Base-by-base conservation (phyloP, 2,329 filamentous ascomycete genomes). In the Aspergillus sp. region DNA sequence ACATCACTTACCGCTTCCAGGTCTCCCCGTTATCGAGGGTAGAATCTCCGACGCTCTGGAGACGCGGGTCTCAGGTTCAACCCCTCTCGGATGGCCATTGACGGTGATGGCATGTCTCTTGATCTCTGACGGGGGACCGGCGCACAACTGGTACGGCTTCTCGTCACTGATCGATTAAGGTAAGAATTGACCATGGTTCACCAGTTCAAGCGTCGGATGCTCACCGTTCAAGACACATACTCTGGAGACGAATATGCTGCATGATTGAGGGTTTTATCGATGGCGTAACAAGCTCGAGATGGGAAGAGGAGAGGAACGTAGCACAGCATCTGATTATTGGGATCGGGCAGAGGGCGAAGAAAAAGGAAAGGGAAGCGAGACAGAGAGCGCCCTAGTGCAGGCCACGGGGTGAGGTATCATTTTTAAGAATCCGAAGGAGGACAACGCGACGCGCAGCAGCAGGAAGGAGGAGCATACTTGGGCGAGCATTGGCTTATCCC, bases 31-130 rank as follows among this genome's bases (percentile, higher is more conserved):
- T 15, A 48, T 32, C 10, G 45, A 47, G 24, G 45, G 19, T 11
- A 50, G 24, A 15, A 50, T 37, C 15, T 50, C 47, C 3, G 47
- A 46, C 5, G 44, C 47, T 30, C 44, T 39, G 16, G 49, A 31
- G 10, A 50, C 40, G 10, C 40, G 38, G 5, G 42, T 39, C 15
- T 43, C 40, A 4, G 40, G 35, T 20, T 38, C 39, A n/a, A 44
- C 26, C 12, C 32, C 32, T 24, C 16, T 41, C 13, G 42, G 39
- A n/a, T 36, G 32, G 4, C 41, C 26, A 13, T 36, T 26, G 25
- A 37, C 40, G 12, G 43, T 26, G 12, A 36, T 24, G 12, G 45
- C 43, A 8, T 49, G 39, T 8, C 40, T 48, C n/a, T 42, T 39
- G 6, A 48, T 29, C n/a, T 42, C 40, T 24, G 33, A 32, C 10